Conservation (phyloP, 805 yeast species). For the Limtongia smithiae region DNA sequence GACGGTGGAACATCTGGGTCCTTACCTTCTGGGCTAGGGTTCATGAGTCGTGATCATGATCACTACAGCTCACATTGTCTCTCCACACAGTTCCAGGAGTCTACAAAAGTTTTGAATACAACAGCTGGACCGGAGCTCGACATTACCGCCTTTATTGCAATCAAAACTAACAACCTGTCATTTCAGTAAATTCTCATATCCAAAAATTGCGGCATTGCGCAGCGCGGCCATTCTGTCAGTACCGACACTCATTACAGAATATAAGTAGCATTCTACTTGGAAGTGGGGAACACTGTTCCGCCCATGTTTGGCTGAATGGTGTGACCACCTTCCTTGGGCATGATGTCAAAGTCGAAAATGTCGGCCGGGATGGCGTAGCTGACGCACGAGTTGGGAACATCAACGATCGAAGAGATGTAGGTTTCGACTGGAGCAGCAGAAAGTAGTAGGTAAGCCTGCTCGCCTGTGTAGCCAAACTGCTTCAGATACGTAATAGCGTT, state of each 20-base stretch:
- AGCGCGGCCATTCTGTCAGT: too few species aligned
- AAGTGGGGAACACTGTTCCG: conserved; percentile 17
- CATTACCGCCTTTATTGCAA: too few species aligned
- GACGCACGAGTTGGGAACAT: conserved; percentile 52
- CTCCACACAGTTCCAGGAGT: too few species aligned
- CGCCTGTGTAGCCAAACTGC: conserved; percentile 50
- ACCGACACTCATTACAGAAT: too few species aligned
- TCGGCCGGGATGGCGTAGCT: conserved; percentile 51
- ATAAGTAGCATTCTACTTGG: too few species aligned
- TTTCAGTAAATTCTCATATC: too few species aligned
- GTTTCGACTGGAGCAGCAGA: conserved; percentile 52
- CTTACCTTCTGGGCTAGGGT: not conserved
- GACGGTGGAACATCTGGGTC: conserved; percentile 16
- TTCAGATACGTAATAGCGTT: conserved; percentile 50
- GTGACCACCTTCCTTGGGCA: conserved; percentile 30
- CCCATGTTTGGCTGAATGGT: conserved; percentile 23
- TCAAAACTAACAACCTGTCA: too few species aligned
- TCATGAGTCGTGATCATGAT: too few species aligned
- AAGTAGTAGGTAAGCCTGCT: conserved; percentile 47
- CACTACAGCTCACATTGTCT: too few species aligned
- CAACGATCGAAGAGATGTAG: conserved; percentile 51
- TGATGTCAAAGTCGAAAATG: conserved; percentile 47
- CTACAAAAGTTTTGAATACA: too few species aligned
- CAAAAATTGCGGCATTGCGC: too few species aligned
- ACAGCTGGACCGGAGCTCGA: too few species aligned